Conservation (phyloP, 768 basidiomycete genomes). For the Agaricus blazei region DNA sequence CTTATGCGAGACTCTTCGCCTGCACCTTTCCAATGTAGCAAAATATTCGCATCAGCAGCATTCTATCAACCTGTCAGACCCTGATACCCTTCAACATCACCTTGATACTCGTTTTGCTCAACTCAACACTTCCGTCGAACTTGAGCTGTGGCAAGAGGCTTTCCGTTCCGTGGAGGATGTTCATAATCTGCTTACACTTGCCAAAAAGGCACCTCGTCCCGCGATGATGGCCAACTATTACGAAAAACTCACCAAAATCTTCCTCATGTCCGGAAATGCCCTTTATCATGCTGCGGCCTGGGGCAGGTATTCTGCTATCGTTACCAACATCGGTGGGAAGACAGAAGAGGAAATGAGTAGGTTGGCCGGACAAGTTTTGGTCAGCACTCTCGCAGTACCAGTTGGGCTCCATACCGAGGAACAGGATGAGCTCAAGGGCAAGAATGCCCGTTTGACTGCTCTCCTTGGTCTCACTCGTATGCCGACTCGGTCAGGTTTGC, state of each 20-base stretch:
- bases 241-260: slow-evolving; percentile 95
- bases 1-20: slow-evolving; percentile 91
- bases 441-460: slow-evolving; percentile 74
- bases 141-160: slow-evolving; percentile 98
- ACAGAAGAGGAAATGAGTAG: slow-evolving; percentile 73
- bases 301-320: slow-evolving; percentile 76
- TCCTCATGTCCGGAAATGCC: slow-evolving; percentile 91
- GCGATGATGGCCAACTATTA: slow-evolving; percentile 99
- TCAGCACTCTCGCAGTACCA: slow-evolving; percentile 91
- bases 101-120: slow-evolving; percentile 97
- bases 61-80: slow-evolving; percentile 91
- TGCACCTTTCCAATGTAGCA: slow-evolving; percentile 90
- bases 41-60: slow-evolving; percentile 94
- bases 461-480: slow-evolving; percentile 79
- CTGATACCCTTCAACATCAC: slow-evolving; percentile 92
- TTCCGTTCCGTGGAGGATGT: slow-evolving; percentile 98
- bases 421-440: slow-evolving; percentile 48
- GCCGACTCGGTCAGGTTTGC: slow-evolving; percentile 81
- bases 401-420: slow-evolving; percentile 56
- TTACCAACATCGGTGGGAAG: slow-evolving; percentile 68
- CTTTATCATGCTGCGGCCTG: slow-evolving; percentile 97
- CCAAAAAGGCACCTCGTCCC: slow-evolving; percentile 88
- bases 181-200: slow-evolving; percentile 90
- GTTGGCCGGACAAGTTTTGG: slow-evolving; percentile 86
- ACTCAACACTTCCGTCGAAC: slow-evolving; percentile 92